Evolutionary conservation across 1,284 basidiomycete genomes (phyloP), one percentile per base, ranked within the genome.

Genomic region (Thecaphora thlaspeos): DNA sequence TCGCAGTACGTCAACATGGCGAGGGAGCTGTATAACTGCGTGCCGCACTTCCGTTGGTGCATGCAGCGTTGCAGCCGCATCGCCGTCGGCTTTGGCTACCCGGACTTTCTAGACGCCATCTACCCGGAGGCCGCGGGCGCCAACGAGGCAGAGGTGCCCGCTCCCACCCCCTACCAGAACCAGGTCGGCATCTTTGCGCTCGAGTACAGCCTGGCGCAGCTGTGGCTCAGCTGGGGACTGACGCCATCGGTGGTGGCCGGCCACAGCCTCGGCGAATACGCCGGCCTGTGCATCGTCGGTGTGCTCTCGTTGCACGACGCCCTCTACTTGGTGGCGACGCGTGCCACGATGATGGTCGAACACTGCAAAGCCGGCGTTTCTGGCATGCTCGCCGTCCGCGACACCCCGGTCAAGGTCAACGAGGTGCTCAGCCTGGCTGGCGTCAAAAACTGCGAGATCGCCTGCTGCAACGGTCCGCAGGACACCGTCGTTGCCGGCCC

Each of bases 241-340:
- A 30, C 48, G 34, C 54, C 60, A 1, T 32, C 43, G 2, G 57
- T 51, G 41, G 47, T 61, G 10, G 50, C 51, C 14, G 67, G 67
- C 7, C 67, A 70, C 41, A 61, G 56, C 21, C 67, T 70, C 14
- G 67, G 67, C 4, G 63, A 70, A 43, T 70, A 70, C 46, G 44
- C 60, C 5, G 63, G 63, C 3, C 50, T 66, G 12, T 59, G 51
- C 46, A 22, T 59, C 21, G 50, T 60, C 14, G 60, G 55, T 1
- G 60, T 61, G 12, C 32, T 66, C 18, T 43, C 48, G 2, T 34
- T 70, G n/a, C 48, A 32, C 22, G 59, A 56, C 38, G 28, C 60
- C n/a, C 42, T 70, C 34, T 48, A 53, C 23, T 54, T 70, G 10
- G 63, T 66, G 9, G 67, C 56, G 2, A 49, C 39, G 17, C 48